phyloP scores from a whole-genome alignment of 2,329 filamentous ascomycete species.

The Catunica adiposa region DNA sequence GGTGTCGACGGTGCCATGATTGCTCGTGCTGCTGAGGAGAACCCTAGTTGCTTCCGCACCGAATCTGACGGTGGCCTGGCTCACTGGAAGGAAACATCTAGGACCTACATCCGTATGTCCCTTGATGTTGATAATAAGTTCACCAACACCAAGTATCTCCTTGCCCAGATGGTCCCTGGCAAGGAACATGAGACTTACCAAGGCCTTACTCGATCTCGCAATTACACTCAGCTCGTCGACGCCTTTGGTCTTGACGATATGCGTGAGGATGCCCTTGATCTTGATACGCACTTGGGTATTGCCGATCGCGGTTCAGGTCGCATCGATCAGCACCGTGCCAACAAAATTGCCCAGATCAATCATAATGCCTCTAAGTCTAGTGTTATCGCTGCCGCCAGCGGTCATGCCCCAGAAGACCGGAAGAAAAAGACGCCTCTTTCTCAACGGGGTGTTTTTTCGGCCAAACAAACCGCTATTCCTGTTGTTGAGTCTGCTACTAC shows the following conservation, averaged over 20 bases:
- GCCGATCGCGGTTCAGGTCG: slow-evolving; percentile 11
- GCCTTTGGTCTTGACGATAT: slow-evolving; percentile 49
- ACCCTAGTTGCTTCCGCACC: slow-evolving; percentile 70
- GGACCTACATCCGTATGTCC: slow-evolving; percentile 54
- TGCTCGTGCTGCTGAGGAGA: slow-evolving; percentile 78
- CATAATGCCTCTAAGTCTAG: slow-evolving; percentile 17
- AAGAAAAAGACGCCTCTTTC: slow-evolving; percentile 24
- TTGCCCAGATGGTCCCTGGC: slow-evolving; percentile 72
- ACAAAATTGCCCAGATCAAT: slow-evolving; percentile 12
- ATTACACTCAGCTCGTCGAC: slow-evolving; percentile 53
- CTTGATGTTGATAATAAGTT: slow-evolving; percentile 72
- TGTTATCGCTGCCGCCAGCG: slow-evolving; percentile 33
- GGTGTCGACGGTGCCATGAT: slow-evolving; percentile 96
- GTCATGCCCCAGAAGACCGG: slow-evolving; percentile 24
- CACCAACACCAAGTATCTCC: slow-evolving; percentile 83
- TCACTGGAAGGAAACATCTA: slow-evolving; percentile 61
- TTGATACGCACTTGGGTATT: slow-evolving; percentile 44
- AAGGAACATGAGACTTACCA: slow-evolving; percentile 46
- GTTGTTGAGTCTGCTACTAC: slow-evolving; percentile 14
- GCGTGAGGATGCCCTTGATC: slow-evolving; percentile 42
- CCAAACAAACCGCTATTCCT: slow-evolving; percentile 7
- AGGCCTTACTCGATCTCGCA: slow-evolving; percentile 47
- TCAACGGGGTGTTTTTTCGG: slow-evolving; percentile 19
- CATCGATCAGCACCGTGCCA: slow-evolving; percentile 12
- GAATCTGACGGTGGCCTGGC: slow-evolving; percentile 51